Evolutionary conservation across 2,329 filamentous ascomycete genomes (phyloP).

Genomic region (Thyridium curvatum): DNA sequence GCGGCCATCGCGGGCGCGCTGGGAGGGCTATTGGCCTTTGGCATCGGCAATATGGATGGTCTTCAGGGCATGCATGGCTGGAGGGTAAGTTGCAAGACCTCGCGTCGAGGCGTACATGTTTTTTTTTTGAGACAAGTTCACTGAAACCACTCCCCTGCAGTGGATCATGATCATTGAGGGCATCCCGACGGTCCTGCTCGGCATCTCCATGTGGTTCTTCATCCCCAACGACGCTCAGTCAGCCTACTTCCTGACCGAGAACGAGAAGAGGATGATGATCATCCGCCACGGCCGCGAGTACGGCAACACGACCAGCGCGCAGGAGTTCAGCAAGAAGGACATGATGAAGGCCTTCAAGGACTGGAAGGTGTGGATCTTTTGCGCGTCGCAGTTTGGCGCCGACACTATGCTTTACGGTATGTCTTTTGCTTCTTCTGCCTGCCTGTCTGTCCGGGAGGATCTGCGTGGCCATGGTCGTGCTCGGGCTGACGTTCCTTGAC

Average conservation of each 20-base stretch:
- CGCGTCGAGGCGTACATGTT: too few relatives aligned
- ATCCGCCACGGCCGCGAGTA: slow-evolving; percentile 30
- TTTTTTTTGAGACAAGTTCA: too few relatives aligned
- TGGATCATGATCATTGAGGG: slow-evolving; percentile 54
- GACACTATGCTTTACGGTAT: slow-evolving; percentile 68
- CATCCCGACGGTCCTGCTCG: slow-evolving; percentile 43
- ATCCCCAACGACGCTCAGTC: slow-evolving; percentile 55
- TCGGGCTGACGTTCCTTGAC: slow-evolving; percentile 3
- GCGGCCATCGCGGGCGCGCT: slow-evolving; percentile 66
- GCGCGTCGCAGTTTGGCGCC: slow-evolving; percentile 62
- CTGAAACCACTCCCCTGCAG: not conserved
- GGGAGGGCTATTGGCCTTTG: slow-evolving; percentile 68
- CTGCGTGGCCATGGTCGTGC: not conserved
- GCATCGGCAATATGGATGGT: slow-evolving; percentile 68
- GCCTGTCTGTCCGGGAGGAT: too few relatives aligned
- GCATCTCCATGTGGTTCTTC: slow-evolving; percentile 47
- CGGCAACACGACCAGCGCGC: slow-evolving; percentile 38
- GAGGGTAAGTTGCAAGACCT: slow-evolving; percentile 29
- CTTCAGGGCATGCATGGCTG: slow-evolving; percentile 58
- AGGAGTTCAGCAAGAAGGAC: slow-evolving; percentile 48
- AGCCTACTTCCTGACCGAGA: slow-evolving; percentile 52
- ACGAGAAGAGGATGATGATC: slow-evolving; percentile 50
- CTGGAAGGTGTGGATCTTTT: slow-evolving; percentile 71
- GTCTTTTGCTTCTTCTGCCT: slow-evolving; percentile 5
- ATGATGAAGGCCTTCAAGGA: slow-evolving; percentile 62